Conservation (phyloP, 208 protist genomes). For the Balamuthia mandrillaris region DNA sequence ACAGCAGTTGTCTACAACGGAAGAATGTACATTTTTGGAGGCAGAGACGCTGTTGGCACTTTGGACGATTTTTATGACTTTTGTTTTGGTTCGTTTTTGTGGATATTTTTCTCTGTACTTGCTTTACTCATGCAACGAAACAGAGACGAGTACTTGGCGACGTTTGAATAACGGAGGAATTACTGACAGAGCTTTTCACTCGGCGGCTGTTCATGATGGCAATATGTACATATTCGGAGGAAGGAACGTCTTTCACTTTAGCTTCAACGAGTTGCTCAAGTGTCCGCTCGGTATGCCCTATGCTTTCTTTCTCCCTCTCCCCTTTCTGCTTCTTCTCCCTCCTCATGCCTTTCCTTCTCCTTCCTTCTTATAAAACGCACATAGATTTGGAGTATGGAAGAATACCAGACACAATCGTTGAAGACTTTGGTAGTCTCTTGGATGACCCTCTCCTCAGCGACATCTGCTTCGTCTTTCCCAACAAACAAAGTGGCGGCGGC, state of each 20-base stretch:
- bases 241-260: conserved; percentile 34
- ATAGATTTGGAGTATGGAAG: background rate
- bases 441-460: conserved; percentile 28
- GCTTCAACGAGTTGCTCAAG: conserved; percentile 25
- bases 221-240: conserved; percentile 12
- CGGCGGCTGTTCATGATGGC: background rate
- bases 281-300: background rate
- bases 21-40: conserved; percentile 23
- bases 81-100: background rate
- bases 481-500: no score
- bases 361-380: background rate
- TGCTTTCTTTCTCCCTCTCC: background rate
- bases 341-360: background rate
- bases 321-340: no score
- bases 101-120: background rate
- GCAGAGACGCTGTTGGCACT: conserved; percentile 5
- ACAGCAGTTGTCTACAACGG: background rate
- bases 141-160: background rate
- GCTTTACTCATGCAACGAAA: background rate
- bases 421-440: background rate
- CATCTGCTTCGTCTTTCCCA: conserved; percentile 3
- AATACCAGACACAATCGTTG: conserved; percentile 8
- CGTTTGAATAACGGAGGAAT: background rate
- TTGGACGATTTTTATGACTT: conserved; percentile 19
- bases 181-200: conserved; percentile 9